Conservation (phyloP, 306 rosid species). For the Dicorynia guianensis region DNA sequence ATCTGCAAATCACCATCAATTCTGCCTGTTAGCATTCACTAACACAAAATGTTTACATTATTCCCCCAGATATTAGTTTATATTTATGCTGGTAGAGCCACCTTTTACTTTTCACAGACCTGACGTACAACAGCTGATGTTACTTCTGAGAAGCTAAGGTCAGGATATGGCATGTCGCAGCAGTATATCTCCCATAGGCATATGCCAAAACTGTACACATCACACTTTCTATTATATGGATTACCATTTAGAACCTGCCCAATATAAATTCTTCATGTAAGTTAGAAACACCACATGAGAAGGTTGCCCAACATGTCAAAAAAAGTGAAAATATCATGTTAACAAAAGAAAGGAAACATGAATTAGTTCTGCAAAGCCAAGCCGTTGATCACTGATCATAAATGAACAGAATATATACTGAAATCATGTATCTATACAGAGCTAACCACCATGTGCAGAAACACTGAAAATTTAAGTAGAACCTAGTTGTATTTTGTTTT, state of each 20-base stretch:
- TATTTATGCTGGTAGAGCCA: constrained; percentile 29
- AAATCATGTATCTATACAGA: constrained; percentile 2
- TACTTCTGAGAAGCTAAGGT: constrained; percentile 96
- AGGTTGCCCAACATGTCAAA: too few species aligned
- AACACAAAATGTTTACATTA: not conserved
- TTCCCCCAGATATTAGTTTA: not conserved
- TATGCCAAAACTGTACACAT: constrained; percentile 93
- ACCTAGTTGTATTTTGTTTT: not conserved
- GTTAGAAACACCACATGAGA: constrained; percentile 32
- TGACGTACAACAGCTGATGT: constrained; percentile 95
- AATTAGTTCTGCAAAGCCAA: constrained; percentile 34
- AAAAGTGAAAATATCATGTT: too few species aligned
- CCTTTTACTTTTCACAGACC: constrained; percentile 52
- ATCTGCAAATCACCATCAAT: not conserved
- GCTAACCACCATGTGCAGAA: constrained; percentile 17
- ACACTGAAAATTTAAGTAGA: constrained; percentile 25
- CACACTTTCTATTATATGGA: constrained; percentile 95
- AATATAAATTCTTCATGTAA: constrained; percentile 41
- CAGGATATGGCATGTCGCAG: constrained; percentile 98
- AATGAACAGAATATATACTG: constrained; percentile 17
- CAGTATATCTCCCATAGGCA: constrained; percentile 99
- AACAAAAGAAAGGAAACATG: not conserved
- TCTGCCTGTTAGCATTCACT: not conserved
- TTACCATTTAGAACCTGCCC: constrained; percentile 93
- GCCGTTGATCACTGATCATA: constrained; percentile 16